Base-by-base conservation (phyloP, 1,284 basidiomycete genomes). In the Ustilago bromivora region DNA sequence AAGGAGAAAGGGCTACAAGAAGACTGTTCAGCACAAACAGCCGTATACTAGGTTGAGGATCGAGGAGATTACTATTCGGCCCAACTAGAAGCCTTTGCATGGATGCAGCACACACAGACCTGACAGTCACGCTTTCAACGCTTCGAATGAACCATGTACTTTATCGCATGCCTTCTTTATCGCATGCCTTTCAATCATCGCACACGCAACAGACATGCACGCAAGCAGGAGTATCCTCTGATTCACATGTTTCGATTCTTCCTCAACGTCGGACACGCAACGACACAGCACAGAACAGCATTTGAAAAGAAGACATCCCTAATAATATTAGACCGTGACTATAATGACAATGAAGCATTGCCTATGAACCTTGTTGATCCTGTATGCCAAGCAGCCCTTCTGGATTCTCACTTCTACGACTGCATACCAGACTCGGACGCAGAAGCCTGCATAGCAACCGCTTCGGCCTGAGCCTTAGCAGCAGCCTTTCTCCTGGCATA, bases 1-100 rank as follows among this genome's bases (percentile, higher is more conserved):
- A n/a, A 89, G 95, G 87, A 92, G 96, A 91, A 98, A 98, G 89
- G 95, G 96, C 15, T 98, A 98, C 88, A 88, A 90, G 86, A 92
- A 91, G 87, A 92, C 91, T 9, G 90, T 94, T 79, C 90, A 91
- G 85, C 93, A 95, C 87, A 98, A 98, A 88, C 94, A 96, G 87
- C 92, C 92, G 4, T 98, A 94, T 88, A 98, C 96, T 31, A 91
- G 95, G 83, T 34, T 87, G 49, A 71, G 86, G n/a, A 78, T 87
- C 46, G 84, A 84, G 43, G 79, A 77, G 38, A 83, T 87, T 58
- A 68, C 73, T 40, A 66, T 86, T 32, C 85, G 79, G 32, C 60
- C 71, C 62, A 71, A 49, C 55, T 60, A 15, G 49, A n/a, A 19
- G 23, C 3, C 23, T 28, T 28, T 28, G 23, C 23, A 28, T 3